phyloP scores from a whole-genome alignment of 345 rosid genomes.

The Acer negundo region DNA sequence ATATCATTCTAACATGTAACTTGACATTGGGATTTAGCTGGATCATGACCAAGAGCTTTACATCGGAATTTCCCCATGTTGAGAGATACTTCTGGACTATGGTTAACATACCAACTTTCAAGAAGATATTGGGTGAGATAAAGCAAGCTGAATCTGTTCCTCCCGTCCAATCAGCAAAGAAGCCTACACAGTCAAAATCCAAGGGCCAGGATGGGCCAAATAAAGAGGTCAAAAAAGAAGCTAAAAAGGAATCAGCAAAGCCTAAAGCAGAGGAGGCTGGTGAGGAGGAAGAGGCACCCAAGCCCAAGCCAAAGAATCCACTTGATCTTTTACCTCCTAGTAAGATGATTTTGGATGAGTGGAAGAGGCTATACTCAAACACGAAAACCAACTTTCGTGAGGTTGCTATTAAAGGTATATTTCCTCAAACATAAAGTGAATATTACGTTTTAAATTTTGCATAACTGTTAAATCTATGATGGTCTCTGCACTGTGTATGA shows the following conservation, averaged over 20 bases:
- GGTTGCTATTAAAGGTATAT: conserved; percentile 86
- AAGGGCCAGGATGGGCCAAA: conserved; percentile 69
- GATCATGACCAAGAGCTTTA: conserved; percentile 78
- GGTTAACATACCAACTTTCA: conserved; percentile 87
- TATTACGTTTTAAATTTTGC: too few species aligned
- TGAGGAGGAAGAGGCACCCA: conserved; percentile 60
- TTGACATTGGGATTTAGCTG: conserved; percentile 54
- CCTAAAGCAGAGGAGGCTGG: conserved; percentile 30
- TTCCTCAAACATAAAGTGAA: too few species aligned
- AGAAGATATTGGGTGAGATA: conserved; percentile 74
- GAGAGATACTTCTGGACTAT: conserved; percentile 98
- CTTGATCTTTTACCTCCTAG: conserved; percentile 94
- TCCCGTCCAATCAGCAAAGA: conserved; percentile 58
- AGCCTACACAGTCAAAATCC: conserved; percentile 62
- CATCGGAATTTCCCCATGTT: conserved; percentile 90
- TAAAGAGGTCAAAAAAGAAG: conserved; percentile 33
- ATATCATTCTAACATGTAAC: conserved; percentile 75
- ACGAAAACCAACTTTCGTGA: conserved; percentile 95
- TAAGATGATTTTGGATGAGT: conserved; percentile 86
- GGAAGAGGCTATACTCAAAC: conserved; percentile 98
- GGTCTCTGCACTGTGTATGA: too few species aligned
- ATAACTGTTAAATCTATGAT: too few species aligned
- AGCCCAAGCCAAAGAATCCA: conserved; percentile 91
- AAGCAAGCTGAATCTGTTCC: conserved; percentile 72
- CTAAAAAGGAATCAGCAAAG: conserved; percentile 32